phyloP scores from a whole-genome alignment of 2,329 filamentous ascomycete species.

The Ophiobolus disseminans region DNA sequence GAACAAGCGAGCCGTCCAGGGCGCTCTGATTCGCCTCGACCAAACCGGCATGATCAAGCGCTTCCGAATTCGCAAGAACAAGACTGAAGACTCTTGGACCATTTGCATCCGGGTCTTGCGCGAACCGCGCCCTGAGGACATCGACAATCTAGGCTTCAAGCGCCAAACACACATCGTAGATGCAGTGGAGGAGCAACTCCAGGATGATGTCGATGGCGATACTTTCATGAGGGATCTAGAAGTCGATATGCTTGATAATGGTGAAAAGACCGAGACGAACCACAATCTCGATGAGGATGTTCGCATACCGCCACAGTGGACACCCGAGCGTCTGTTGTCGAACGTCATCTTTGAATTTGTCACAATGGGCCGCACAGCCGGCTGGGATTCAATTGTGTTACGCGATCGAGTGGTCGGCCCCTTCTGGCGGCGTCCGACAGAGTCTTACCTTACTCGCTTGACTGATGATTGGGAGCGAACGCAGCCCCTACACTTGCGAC shows the following conservation, averaged over 20 bases:
- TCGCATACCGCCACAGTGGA: slow-evolving; percentile 61
- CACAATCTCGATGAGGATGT: slow-evolving; percentile 25
- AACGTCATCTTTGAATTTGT: slow-evolving; percentile 62
- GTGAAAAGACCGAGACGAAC: slow-evolving; percentile 19
- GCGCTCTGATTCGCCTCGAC: slow-evolving; percentile 50
- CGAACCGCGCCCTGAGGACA: slow-evolving; percentile 44
- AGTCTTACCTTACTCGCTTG: slow-evolving; percentile 60
- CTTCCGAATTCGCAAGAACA: slow-evolving; percentile 41
- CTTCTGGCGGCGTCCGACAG: slow-evolving; percentile 63
- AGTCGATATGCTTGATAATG: slow-evolving; percentile 34
- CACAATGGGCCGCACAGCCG: slow-evolving; percentile 54
- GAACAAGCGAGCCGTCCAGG: slow-evolving; percentile 49
- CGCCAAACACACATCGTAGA: slow-evolving; percentile 23
- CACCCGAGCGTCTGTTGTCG: slow-evolving; percentile 58
- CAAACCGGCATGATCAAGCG: slow-evolving; percentile 51
- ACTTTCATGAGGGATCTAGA: slow-evolving; percentile 42
- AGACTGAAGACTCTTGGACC: slow-evolving; percentile 35
- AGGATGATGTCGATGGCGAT: slow-evolving; percentile 41
- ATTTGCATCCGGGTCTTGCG: slow-evolving; percentile 53
- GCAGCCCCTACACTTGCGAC: slow-evolving; percentile 65
- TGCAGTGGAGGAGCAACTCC: slow-evolving; percentile 27
- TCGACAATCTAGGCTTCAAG: slow-evolving; percentile 41
- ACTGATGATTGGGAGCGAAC: slow-evolving; percentile 64
- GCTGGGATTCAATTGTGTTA: slow-evolving; percentile 57
- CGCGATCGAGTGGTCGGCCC: slow-evolving; percentile 53